Evolutionary conservation across 306 rosid species (phyloP), one percentile per base, ranked within the genome.

Genomic region (Lathyrus aphaca): DNA sequence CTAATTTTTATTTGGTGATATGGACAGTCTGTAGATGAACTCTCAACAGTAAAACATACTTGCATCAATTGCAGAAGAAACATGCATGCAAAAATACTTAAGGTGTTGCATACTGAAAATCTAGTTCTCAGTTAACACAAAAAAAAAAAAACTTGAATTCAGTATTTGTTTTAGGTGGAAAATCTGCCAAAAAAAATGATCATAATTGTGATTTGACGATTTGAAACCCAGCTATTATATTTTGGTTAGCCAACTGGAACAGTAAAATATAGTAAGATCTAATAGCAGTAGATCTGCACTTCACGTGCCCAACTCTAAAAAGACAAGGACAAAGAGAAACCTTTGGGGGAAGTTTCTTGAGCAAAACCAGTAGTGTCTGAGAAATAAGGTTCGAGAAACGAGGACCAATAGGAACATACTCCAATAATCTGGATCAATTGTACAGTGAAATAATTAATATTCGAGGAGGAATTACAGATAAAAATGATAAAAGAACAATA

Each of bases 281-380:
- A 35, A 32, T 7, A 7, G 39, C 39, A 6, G 39, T 7, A 35
- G 39, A 35, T 35, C 39, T 35, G 39, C 39, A 35, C 39, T 35
- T 35, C 10, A 7, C 1, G 39, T 6, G 39, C 39, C 39, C 39
- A 35, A 35, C 39, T 35, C 39, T 35, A 17, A 58, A 50, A 78
- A 51, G 46, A 56, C 4, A 75, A 57, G 53, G 61, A 46, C 15
- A 75, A 70, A 65, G 7, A 72, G 18, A 86, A 81, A 95, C 99
- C 96, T 95, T 88, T 27, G 99, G 92, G 80, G 99, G 99, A 75
- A 86, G 87, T 55, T 89, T 89, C 86, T 95, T 91, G 75, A 95
- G 95, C 61, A 95, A 77, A 49, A 91, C 87, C 82, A 95, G 12
- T 53, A 95, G 85, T 18, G 99, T 90, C 82, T 91, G 97, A 60